Base-by-base conservation (phyloP, 2,329 filamentous ascomycete genomes). In the Cladosporium colombiae region DNA sequence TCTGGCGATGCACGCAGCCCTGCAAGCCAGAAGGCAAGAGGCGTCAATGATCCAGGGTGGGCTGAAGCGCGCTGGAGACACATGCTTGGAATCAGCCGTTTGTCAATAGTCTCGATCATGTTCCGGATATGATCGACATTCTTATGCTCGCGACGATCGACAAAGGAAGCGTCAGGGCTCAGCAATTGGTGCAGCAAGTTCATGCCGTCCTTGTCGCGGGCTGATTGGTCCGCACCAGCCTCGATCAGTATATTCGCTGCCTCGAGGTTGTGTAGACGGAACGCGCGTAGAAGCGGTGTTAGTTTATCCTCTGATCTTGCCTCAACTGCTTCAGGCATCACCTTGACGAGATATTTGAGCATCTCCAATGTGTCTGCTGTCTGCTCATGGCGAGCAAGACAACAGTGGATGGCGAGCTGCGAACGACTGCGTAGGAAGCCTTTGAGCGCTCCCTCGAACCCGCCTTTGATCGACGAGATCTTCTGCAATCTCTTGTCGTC, bases 251-350 rank as follows among this genome's bases (percentile, higher is more conserved):
- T 80, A 71, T 86, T 85, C 18, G 85, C 84, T 23, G 85, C 83
- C 1, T 86, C 79, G 18, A 82, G 70, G 23, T 84, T 83, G 13
- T 85, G 83, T 3, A 86, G 78, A 2, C 81, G 78, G 68, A 88
- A 89, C 1, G 91, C 91, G 11, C 91, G 75, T 65, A 88, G 83
- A 0, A 96, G 81, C 1, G 92, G 91, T 0, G 91, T 93, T 60
- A 84, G 79, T 0, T 86, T 86, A 8, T 79, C 73, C 3, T 55
- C 64, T 1, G 80, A 86, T 71, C 87, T 91, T 59, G 84, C 81
- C 65, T 92, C 86, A 1, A 96, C 72, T 0, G 82, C 83, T 2
- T 84, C 80, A 0, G 91, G 91, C 65, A 84, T 82, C 13, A 83
- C 81, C 29, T 88, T 81, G 61, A 91, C 76, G 2, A 96, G 80